Percentiles rank a stretch among this genome's conserved stretches.
These are phyloP conservation scores for Didymella pomorum DNA, from an alignment of 2,329 filamentous ascomycete genomes.

Conservation along the genomic window DNA sequence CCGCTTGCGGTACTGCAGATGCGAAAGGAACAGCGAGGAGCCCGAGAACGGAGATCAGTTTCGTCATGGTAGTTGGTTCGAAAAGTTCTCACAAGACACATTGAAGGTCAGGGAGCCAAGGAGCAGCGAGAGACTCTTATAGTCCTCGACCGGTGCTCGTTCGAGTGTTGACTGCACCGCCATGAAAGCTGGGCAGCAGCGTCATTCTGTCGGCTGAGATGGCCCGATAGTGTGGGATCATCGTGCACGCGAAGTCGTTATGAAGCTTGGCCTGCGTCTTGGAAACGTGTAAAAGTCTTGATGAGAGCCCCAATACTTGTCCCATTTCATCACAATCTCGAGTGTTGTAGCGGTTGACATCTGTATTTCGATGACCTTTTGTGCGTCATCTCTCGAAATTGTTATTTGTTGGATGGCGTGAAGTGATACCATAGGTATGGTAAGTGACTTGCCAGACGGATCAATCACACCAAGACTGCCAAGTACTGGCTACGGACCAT, in stretches of 20 bases:
- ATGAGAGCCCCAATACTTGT: too few relatives aligned
- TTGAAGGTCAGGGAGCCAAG: neutral
- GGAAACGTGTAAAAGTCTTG: too few relatives aligned
- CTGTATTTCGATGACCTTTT: too few relatives aligned
- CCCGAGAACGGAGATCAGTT: neutral
- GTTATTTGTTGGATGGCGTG: too few relatives aligned
- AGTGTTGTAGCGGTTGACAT: too few relatives aligned
- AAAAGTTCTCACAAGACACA: neutral
- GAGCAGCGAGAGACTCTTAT: conserved; percentile 1
- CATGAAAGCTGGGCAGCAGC: neutral
- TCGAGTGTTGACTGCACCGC: neutral
- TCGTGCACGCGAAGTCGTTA: conserved; percentile 5
- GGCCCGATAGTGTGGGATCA: conserved; percentile 1
- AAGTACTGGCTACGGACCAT: conserved; percentile 2
- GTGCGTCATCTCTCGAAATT: too few relatives aligned
- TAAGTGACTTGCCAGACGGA: too few relatives aligned
- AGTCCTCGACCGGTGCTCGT: neutral
- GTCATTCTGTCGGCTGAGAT: neutral
- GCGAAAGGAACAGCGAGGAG: conserved; percentile 1
- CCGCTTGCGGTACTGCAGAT: conserved; percentile 11
- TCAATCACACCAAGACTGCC: conserved; percentile 8
- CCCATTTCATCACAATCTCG: too few relatives aligned
- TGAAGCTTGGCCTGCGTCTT: conserved; percentile 10
- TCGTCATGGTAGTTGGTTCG: neutral
- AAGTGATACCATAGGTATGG: too few relatives aligned